Evolutionary conservation across 1,284 basidiomycete genomes (phyloP).

Genomic region (Rhodotorula sp.): DNA sequence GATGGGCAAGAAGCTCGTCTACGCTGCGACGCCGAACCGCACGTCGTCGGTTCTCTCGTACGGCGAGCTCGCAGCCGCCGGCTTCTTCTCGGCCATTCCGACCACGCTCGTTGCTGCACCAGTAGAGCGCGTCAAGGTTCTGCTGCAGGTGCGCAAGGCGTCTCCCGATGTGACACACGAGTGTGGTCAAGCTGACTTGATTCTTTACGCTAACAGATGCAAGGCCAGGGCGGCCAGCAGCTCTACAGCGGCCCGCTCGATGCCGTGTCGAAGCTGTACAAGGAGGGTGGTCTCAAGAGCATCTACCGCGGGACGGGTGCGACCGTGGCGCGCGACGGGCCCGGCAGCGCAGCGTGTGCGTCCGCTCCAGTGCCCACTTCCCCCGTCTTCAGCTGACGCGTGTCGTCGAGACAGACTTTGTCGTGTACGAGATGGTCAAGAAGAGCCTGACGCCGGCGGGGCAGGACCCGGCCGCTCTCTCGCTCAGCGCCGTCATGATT

Average conservation of each 20-base stretch:
- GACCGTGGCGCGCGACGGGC: slow-evolving; percentile 90
- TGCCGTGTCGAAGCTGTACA: slow-evolving; percentile 87
- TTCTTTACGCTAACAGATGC: slow-evolving; percentile 60
- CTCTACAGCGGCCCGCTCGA: slow-evolving; percentile 91
- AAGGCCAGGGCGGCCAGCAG: slow-evolving; percentile 76
- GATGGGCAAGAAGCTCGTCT: slow-evolving; percentile 85
- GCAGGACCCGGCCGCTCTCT: slow-evolving; percentile 73
- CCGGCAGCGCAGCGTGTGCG: slow-evolving; percentile 84
- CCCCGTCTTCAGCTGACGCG: neutral
- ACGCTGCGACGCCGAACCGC: slow-evolving; percentile 66
- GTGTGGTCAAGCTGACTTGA: neutral
- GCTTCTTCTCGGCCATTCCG: slow-evolving; percentile 92
- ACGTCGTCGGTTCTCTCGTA: slow-evolving; percentile 67
- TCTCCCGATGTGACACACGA: neutral
- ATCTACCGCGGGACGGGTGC: slow-evolving; percentile 92
- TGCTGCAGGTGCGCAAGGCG: slow-evolving; percentile 70
- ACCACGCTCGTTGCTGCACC: slow-evolving; percentile 90
- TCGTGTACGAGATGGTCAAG: slow-evolving; percentile 93
- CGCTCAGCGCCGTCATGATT: slow-evolving; percentile 82
- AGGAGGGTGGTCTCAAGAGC: slow-evolving; percentile 87
- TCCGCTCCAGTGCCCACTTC: neutral
- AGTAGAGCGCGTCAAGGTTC: slow-evolving; percentile 94
- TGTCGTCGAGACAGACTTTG: slow-evolving; percentile 60
- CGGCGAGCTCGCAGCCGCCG: slow-evolving; percentile 83
- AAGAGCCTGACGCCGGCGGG: slow-evolving; percentile 76